Percentiles rank a stretch among this genome's conserved stretches.
phyloP scores from a whole-genome alignment of 2,329 filamentous ascomycete genomes.

The Phialemoniopsis sp. region DNA sequence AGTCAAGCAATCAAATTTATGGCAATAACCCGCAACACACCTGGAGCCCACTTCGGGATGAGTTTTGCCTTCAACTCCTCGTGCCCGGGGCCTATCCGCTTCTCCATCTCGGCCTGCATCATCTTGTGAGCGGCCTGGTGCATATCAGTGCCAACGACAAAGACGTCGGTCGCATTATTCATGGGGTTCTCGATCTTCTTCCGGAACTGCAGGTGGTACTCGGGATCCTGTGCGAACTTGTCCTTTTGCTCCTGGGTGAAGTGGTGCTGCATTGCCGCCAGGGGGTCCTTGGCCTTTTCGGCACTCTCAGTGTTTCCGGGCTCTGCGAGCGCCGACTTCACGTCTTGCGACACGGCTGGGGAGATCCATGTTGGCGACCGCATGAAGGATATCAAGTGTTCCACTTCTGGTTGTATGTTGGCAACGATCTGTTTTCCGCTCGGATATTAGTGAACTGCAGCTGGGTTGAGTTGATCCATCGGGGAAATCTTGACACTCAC shows the following conservation, averaged over 20 bases:
- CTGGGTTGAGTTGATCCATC: conserved; percentile 27
- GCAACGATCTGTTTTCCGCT: conserved; percentile 19
- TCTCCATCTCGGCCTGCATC: background rate
- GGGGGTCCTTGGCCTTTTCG: background rate
- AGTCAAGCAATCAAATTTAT: no score
- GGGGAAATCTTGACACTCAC: no score
- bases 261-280: no score
- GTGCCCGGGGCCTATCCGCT: background rate
- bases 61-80: background rate
- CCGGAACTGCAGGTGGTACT: conserved; percentile 4
- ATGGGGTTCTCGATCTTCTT: conserved; percentile 2
- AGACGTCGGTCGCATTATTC: conserved; percentile 4
- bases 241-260: background rate
- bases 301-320: background rate
- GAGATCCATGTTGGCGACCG: conserved; percentile 8
- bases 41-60: background rate
- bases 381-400: conserved; percentile 9
- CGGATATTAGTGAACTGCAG: no score
- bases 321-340: no score
- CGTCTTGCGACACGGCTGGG: no score
- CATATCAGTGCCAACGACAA: conserved; percentile 2
- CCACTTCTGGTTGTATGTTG: conserved; percentile 7
- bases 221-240: conserved; percentile 3
- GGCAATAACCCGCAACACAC: background rate
- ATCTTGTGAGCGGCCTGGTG: background rate